These are phyloP conservation scores for Bryopsis sp. DNA, from an alignment of 139 green algal species.

Conservation along the genomic window DNA sequence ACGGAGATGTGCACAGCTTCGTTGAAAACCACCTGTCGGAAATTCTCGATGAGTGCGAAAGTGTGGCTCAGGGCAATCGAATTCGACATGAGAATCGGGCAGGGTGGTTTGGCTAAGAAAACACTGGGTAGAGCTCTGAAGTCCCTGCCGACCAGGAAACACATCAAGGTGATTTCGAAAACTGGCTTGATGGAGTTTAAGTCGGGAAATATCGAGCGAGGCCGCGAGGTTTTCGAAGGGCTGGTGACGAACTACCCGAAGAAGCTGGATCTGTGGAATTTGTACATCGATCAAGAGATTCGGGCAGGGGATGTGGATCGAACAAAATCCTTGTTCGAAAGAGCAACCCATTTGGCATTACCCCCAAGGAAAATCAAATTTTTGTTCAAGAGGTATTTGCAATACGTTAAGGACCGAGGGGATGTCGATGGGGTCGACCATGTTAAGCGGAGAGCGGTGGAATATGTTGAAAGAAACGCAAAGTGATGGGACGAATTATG, in stretches of 20 bases:
- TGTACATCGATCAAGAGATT: constrained; percentile 90
- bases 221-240: constrained; percentile 77
- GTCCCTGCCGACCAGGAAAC: constrained; percentile 78
- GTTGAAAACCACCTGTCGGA: constrained; percentile 59
- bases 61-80: constrained; percentile 66
- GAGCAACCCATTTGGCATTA: constrained; percentile 70
- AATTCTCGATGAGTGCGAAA: constrained; percentile 62
- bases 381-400: constrained; percentile 82
- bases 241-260: constrained; percentile 87
- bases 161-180: constrained; percentile 78
- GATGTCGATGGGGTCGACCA: constrained; percentile 50
- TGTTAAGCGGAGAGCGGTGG: constrained; percentile 80
- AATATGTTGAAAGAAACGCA: constrained; percentile 82
- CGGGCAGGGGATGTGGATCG: constrained; percentile 46
- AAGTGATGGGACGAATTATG: too few relatives aligned
- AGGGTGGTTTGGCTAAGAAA: constrained; percentile 3
- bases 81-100: constrained; percentile 29
- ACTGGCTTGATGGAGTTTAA: constrained; percentile 83
- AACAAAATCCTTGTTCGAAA: constrained; percentile 75
- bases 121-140: constrained; percentile 60
- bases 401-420: constrained; percentile 82
- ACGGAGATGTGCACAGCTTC: constrained; percentile 47
- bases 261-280: constrained; percentile 88
- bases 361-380: constrained; percentile 89
- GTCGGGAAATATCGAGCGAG: constrained; percentile 52